Evolutionary conservation across 768 basidiomycete species (phyloP).

Genomic region (Podaxis mareebaensis): DNA sequence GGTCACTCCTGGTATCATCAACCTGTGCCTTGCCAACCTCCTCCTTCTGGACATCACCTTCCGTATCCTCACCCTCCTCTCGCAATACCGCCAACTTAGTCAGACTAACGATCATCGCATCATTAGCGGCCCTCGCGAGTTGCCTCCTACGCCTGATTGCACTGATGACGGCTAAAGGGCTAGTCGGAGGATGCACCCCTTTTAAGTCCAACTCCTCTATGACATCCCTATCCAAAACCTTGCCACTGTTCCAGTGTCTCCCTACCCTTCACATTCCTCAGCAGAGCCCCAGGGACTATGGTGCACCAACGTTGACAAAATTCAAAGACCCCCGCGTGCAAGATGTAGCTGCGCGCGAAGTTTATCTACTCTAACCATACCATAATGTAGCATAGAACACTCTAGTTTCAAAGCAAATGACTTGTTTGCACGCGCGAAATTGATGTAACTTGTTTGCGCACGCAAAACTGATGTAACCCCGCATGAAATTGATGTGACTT

Average conservation of each 20-base stretch:
- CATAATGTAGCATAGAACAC: too few relatives aligned
- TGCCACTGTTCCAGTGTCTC: not conserved
- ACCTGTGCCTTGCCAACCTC: constrained; percentile 19
- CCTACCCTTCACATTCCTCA: constrained; percentile 30
- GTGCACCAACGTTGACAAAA: too few relatives aligned
- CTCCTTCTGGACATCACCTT: constrained; percentile 4
- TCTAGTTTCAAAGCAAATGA: too few relatives aligned
- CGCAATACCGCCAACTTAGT: constrained; percentile 23
- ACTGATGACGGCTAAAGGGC: constrained; percentile 32
- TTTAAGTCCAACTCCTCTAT: constrained; percentile 18
- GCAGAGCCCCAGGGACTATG: constrained; percentile 42
- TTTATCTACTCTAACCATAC: too few relatives aligned
- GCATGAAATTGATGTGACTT: too few relatives aligned
- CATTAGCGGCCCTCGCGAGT: constrained; percentile 16
- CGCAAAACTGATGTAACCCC: too few relatives aligned
- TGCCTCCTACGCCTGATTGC: constrained; percentile 24
- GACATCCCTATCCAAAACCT: constrained; percentile 4
- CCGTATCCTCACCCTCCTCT: constrained; percentile 30
- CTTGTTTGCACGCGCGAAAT: too few relatives aligned
- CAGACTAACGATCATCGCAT: constrained; percentile 25
- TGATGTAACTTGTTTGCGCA: too few relatives aligned
- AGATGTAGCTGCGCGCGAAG: too few relatives aligned
- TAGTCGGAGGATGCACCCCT: constrained; percentile 33
- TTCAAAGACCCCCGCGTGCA: too few relatives aligned
- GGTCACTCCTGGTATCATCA: constrained; percentile 23